Percentiles rank a stretch among this genome's conserved stretches.
phyloP scores from a whole-genome alignment of 371 early-diverging fungal species.

The Zopfochytrium polystomum region DNA sequence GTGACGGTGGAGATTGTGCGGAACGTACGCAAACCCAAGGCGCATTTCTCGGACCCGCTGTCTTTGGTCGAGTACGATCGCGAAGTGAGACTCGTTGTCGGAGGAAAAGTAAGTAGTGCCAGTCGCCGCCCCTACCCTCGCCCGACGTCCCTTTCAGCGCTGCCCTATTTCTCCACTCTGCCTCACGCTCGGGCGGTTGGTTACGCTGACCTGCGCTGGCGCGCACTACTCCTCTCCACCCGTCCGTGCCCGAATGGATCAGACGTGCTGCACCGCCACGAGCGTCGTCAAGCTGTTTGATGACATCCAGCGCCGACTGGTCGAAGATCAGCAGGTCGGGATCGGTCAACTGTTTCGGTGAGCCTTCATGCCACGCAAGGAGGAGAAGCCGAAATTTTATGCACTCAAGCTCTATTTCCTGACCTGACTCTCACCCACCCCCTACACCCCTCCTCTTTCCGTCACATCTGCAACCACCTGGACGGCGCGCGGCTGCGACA shows the following conservation, averaged over 20 bases:
- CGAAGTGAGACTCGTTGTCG: conserved; percentile 13
- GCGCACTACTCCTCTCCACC: conserved; percentile 2
- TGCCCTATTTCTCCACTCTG: not conserved
- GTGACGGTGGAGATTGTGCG: conserved; percentile 40
- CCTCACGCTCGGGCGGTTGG: no score
- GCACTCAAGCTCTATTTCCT: not conserved
- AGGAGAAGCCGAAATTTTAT: no score
- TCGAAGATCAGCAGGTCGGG: conserved; percentile 38
- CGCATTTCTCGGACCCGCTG: no score
- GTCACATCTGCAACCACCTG: no score
- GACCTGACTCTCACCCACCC: not conserved
- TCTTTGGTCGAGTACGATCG: no score
- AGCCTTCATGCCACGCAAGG: no score
- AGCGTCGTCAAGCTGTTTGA: conserved; percentile 35
- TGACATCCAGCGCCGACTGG: conserved; percentile 25
- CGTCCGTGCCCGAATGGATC: conserved; percentile 20
- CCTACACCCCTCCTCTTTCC: not conserved
- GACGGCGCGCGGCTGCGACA: not conserved
- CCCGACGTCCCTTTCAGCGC: not conserved
- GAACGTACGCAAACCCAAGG: conserved; percentile 34
- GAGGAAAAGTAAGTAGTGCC: not conserved
- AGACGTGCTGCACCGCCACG: conserved; percentile 44
- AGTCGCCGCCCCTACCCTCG: not conserved
- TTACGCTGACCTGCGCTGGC: conserved; percentile 9
- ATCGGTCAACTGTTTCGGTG: conserved; percentile 52